Evolutionary conservation across 177 flowering plant species (phyloP), one percentile per base, ranked within the genome.

Genomic region (Tripterygium wilfordii): DNA sequence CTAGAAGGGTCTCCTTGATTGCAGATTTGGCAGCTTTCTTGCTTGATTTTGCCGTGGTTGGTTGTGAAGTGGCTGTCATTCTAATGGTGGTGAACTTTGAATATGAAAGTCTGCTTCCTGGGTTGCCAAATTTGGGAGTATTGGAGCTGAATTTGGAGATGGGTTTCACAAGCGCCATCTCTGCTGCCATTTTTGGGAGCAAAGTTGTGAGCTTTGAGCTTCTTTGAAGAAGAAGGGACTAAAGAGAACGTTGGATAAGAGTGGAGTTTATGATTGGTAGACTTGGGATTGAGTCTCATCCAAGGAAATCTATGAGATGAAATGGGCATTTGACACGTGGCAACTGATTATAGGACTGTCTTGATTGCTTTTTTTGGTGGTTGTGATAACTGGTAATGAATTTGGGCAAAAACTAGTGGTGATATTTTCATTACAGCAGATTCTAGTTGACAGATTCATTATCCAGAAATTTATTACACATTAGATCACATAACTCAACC

Each of bases 101-200:
- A 60, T 15, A 29, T 16, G 58, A 47, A 4, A 19, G 37, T 17
- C 45, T n/a, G n/a, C n/a, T 29, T 15, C 32, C 55, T 10, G 74
- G 64, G 64, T 39, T 53, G 58, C 59, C 46, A 30, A 65, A 54
- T 54, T 53, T 65, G 3, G 80, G 67, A 43, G 50, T 45, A n/a
- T n/a, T n/a, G 52, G 36, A 36, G 51, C 44, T 38, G 48, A 82
- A 72, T 38, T 77, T 78, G 56, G 85, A 54, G 37, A 82, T 73
- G 71, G 96, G 88, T 63, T 91, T 91, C 4, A 83, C 47, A 5
- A 88, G 63, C 3, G 94, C 78, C 81, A 88, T 82, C 44, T 83
- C 80, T 44, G 82, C 75, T 22, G 83, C 78, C 81, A 78, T 75
- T 56, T n/a, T 57, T 60, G 40, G 45, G 28, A 22, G 14, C 22